These are phyloP conservation scores for Pestalotiopsis sp. DNA, from an alignment of 2,329 filamentous ascomycete genomes.

Conservation along the genomic window DNA sequence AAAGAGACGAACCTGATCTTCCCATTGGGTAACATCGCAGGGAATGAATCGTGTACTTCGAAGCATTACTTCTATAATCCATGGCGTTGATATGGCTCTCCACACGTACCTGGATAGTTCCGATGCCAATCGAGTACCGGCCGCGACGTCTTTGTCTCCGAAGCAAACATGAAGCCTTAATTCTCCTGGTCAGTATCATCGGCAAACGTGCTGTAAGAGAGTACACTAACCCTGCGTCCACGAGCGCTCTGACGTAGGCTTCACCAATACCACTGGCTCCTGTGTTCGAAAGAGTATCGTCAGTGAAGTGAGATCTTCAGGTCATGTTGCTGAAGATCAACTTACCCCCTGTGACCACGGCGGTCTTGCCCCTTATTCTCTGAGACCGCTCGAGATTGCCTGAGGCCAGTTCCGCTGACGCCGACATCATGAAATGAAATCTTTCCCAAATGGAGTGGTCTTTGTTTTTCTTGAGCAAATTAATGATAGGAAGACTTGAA, in stretches of 20 bases:
- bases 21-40: not conserved
- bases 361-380: not conserved
- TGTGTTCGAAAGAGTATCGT: not conserved
- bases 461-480: not conserved
- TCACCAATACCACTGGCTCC: not conserved
- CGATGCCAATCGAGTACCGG: not conserved
- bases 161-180: not conserved
- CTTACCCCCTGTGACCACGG: not conserved
- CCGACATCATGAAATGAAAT: too few relatives aligned
- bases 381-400: not conserved
- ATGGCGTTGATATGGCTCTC: not conserved
- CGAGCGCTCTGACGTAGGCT: not conserved
- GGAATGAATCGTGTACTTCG: not conserved
- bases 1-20: not conserved
- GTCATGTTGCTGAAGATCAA: not conserved
- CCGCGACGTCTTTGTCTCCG: not conserved
- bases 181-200: not conserved
- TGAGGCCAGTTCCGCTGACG: not conserved
- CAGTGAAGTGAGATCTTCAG: not conserved
- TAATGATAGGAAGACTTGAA: too few relatives aligned
- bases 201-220: not conserved
- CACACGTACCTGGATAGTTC: not conserved
- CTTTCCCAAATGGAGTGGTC: too few relatives aligned
- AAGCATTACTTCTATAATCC: not conserved
- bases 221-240: not conserved